Evolutionary conservation across 805 yeast species (phyloP).

Genomic region (Suhomyces pyralidae): DNA sequence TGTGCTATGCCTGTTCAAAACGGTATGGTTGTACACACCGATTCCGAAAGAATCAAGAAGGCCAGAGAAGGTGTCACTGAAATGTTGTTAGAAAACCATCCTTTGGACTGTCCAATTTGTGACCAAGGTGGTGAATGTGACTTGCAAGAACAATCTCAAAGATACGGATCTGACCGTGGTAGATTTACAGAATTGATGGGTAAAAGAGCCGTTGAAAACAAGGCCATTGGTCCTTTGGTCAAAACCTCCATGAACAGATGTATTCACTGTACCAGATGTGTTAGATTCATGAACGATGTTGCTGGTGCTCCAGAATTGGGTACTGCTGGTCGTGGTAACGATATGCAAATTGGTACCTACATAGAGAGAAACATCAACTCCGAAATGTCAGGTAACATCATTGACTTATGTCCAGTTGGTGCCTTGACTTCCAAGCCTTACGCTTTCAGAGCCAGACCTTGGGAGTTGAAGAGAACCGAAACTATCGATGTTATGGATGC

Average conservation of each 20-base stretch:
- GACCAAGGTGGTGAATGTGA: constrained; percentile 96
- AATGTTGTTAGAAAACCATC: constrained; percentile 84
- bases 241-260: constrained; percentile 92
- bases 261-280: constrained; percentile 90
- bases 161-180: constrained; percentile 85
- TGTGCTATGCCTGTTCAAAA: constrained; percentile 90
- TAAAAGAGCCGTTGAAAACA: constrained; percentile 87
- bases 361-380: constrained; percentile 80
- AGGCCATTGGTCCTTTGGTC: constrained; percentile 84
- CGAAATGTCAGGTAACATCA: constrained; percentile 81
- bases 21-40: constrained; percentile 84
- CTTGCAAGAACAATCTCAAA: constrained; percentile 79
- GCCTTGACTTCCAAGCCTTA: constrained; percentile 88
- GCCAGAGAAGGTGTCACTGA: constrained; percentile 91
- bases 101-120: constrained; percentile 88
- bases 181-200: constrained; percentile 79
- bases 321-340: constrained; percentile 86
- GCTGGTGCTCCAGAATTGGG: constrained; percentile 94
- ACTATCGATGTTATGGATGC: constrained; percentile 83
- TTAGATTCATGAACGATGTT: constrained; percentile 82
- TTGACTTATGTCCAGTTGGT: constrained; percentile 89
- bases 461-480: constrained; percentile 90
- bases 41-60: constrained; percentile 71
- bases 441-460: constrained; percentile 89
- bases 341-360: constrained; percentile 87